Evolutionary conservation across 345 rosid species (phyloP), one percentile per base, ranked within the genome.

Genomic region (Pistacia atlantica): DNA sequence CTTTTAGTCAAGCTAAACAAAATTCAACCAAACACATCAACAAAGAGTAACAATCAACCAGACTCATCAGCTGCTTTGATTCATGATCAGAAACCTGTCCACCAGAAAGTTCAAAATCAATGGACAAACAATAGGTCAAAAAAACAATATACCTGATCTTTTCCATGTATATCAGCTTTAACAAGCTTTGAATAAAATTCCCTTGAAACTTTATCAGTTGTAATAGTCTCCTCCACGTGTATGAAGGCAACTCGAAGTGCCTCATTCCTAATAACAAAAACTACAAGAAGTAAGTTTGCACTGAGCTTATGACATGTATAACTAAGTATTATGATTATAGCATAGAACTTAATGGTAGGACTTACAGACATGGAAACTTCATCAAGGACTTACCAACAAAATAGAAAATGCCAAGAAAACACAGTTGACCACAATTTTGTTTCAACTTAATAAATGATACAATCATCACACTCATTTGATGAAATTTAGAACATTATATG

Each of bases 191-290:
- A 96, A 81, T 86, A 91, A 71, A 81, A 96, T 75, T 88, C 90
- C 75, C 82, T 92, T 16, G 82, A 67, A 77, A 71, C 71, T 63
- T 79, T 86, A 67, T 97, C 98, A 65, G 87, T 91, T 9, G 69
- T 31, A 57, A 72, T 88, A 83, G 73, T 88, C 82, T 96, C 98
- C 88, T 96, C 98, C 66, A 78, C 88, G 77, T 96, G 98, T 81
- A 96, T 96, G 86, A 90, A 96, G 28, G 99, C 99, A 56, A 96
- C 98, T 75, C 98, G 95, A 78, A 96, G 98, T 66, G 98, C 99
- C 82, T 93, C 98, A 61, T 92, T 93, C 84, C 99, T 93, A 72
- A 69, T 52, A 68, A 80, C 60, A 78, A 54, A 74, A 84, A 75
- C 9, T 46, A 61, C 52, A 59, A 62, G 8, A 33, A 38, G 48